phyloP scores from a whole-genome alignment of 2,329 filamentous ascomycete species.

The Phialophora chinensis region DNA sequence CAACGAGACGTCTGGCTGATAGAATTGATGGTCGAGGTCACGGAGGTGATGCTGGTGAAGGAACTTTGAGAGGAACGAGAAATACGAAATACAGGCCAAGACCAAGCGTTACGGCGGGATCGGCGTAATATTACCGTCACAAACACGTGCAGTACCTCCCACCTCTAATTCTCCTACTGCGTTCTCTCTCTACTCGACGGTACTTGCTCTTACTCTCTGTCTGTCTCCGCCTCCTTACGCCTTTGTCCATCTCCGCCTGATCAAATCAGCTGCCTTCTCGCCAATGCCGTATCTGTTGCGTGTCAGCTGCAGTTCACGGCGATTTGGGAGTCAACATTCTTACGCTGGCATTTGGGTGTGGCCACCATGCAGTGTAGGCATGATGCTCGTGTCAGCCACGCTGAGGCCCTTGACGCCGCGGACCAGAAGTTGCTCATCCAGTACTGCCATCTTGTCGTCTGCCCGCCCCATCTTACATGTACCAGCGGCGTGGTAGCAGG shows the following conservation, averaged over 20 bases:
- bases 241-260: constrained; percentile 48
- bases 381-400: constrained; percentile 61
- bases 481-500: constrained; percentile 64
- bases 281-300: constrained; percentile 58
- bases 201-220: neutral
- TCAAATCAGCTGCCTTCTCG: constrained; percentile 60
- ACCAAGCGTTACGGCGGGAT: neutral
- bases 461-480: constrained; percentile 63
- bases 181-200: neutral
- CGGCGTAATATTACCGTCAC: constrained; percentile 1
- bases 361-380: constrained; percentile 58
- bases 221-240: constrained; percentile 2
- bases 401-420: constrained; percentile 60
- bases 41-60: neutral
- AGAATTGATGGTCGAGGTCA: constrained; percentile 6
- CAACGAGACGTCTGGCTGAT: neutral
- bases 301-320: constrained; percentile 10
- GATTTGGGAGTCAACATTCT: neutral
- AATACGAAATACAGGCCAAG: constrained; percentile 3
- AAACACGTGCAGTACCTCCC: neutral
- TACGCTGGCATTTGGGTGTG: constrained; percentile 63
- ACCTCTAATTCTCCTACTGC: neutral
- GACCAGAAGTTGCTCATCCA: constrained; percentile 61
- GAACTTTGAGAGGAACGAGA: neutral
- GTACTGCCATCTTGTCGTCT: constrained; percentile 57